phyloP scores from a whole-genome alignment of 2,329 filamentous ascomycete genomes.

The Penicillium expansum region DNA sequence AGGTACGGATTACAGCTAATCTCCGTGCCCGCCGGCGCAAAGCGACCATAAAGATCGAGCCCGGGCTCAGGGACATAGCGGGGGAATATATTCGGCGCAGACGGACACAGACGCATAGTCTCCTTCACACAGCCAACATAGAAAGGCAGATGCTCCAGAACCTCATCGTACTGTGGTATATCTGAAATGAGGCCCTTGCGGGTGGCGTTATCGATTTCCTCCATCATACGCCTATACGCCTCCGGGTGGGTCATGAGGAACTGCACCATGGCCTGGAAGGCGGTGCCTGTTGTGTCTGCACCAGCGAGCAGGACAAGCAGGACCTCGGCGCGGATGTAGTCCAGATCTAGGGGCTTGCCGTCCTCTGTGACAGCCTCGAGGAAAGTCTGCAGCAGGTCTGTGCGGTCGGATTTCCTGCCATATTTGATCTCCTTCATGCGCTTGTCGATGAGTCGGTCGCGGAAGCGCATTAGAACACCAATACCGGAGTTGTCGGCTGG shows the following conservation, averaged over 20 bases:
- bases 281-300: slow-evolving; percentile 53
- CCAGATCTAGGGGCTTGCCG: slow-evolving; percentile 48
- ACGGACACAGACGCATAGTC: slow-evolving; percentile 50
- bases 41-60: slow-evolving; percentile 40
- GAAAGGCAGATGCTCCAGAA: slow-evolving; percentile 45
- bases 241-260: slow-evolving; percentile 41
- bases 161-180: slow-evolving; percentile 45
- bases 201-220: slow-evolving; percentile 45
- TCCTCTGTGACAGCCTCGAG: slow-evolving; percentile 46
- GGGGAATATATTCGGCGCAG: slow-evolving; percentile 53
- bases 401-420: slow-evolving; percentile 45
- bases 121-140: slow-evolving; percentile 54
- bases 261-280: slow-evolving; percentile 49
- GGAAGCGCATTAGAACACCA: slow-evolving; percentile 57
- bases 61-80: slow-evolving; percentile 42
- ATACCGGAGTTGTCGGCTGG: slow-evolving; percentile 56
- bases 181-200: slow-evolving; percentile 30
- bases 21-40: slow-evolving; percentile 44
- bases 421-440: slow-evolving; percentile 49
- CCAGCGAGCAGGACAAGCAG: slow-evolving; percentile 53
- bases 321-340: slow-evolving; percentile 55
- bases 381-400: slow-evolving; percentile 56
- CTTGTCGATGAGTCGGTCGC: slow-evolving; percentile 53
- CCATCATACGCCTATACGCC: slow-evolving; percentile 49
- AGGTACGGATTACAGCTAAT: slow-evolving; percentile 50